Evolutionary conservation across 2,329 filamentous ascomycete genomes (phyloP).

Genomic region (Neofusicoccum sp.): DNA sequence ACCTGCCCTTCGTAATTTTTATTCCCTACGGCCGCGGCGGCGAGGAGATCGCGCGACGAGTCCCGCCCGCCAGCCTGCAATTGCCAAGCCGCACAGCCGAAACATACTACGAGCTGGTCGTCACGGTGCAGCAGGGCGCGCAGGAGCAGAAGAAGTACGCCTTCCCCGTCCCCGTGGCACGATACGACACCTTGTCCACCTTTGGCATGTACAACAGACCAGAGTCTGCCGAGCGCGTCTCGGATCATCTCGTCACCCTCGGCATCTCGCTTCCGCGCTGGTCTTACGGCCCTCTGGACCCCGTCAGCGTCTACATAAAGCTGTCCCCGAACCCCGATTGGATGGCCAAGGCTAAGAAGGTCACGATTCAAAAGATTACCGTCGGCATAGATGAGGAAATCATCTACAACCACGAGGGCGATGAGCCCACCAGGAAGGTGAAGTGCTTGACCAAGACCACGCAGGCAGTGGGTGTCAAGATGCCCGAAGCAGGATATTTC

Average conservation of each 20-base stretch:
- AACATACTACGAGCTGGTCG: constrained; percentile 94
- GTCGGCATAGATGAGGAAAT: constrained; percentile 95
- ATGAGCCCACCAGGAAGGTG: constrained; percentile 86
- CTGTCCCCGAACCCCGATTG: constrained; percentile 89
- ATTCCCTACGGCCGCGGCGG: constrained; percentile 92
- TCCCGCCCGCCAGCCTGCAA: constrained; percentile 89
- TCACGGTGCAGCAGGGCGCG: constrained; percentile 89
- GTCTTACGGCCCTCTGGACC: constrained; percentile 94
- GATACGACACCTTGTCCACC: constrained; percentile 95
- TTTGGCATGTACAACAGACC: constrained; percentile 99
- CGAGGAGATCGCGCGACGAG: constrained; percentile 82
- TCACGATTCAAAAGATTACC: constrained; percentile 92
- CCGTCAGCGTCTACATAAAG: constrained; percentile 94
- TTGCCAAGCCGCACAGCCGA: constrained; percentile 91
- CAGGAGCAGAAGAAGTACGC: constrained; percentile 84
- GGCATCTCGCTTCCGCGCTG: constrained; percentile 90
- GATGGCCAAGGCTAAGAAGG: constrained; percentile 83
- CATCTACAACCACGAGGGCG: constrained; percentile 96
- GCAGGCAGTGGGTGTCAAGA: constrained; percentile 74
- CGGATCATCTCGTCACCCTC: constrained; percentile 87
- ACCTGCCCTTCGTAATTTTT: constrained; percentile 94
- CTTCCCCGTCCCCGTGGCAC: constrained; percentile 84
- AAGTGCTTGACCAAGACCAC: constrained; percentile 84
- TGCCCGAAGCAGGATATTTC: constrained; percentile 88
- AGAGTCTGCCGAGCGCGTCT: constrained; percentile 79